Evolutionary conservation across 2,329 filamentous ascomycete species (phyloP).

Genomic region (Scortechinia acanthostroma): DNA sequence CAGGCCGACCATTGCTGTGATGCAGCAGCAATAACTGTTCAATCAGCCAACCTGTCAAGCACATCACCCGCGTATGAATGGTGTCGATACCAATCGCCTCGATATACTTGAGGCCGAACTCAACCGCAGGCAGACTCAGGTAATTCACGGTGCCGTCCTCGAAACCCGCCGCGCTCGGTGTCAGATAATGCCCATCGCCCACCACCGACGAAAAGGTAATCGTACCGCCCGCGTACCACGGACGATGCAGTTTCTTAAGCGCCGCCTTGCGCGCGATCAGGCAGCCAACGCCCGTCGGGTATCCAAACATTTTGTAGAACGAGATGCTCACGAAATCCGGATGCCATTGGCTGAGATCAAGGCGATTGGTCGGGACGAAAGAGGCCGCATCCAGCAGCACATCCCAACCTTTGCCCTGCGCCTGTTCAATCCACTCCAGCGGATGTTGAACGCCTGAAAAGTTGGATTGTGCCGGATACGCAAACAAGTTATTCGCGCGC

Average conservation of each 20-base stretch:
- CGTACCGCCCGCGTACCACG: conserved; percentile 30
- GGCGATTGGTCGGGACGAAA: conserved; percentile 22
- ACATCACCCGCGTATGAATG: conserved; percentile 20
- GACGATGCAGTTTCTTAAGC: conserved; percentile 18
- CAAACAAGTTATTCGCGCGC: conserved; percentile 28
- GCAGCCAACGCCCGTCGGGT: conserved; percentile 30
- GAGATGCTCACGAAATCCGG: conserved; percentile 28
- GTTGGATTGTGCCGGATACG: conserved; percentile 36
- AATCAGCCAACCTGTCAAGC: conserved; percentile 25
- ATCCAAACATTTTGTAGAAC: conserved; percentile 33
- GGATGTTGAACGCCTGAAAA: conserved; percentile 32
- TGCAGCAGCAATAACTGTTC: conserved; percentile 15
- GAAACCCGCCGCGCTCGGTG: conserved; percentile 17
- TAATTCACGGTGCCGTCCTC: conserved; percentile 32
- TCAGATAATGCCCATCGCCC: conserved; percentile 18
- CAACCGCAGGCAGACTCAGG: conserved; percentile 26
- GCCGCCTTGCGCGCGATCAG: conserved; percentile 21
- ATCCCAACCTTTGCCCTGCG: conserved; percentile 26
- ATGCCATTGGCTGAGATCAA: conserved; percentile 21
- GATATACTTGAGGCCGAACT: conserved; percentile 25
- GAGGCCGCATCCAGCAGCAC: conserved; percentile 30
- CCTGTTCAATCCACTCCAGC: conserved; percentile 21
- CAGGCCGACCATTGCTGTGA: conserved; percentile 20
- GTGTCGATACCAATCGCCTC: conserved; percentile 13
- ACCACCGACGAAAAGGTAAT: conserved; percentile 20